Conservation (phyloP, 2,329 filamentous ascomycete species). For the Pezicula rhizophila region DNA sequence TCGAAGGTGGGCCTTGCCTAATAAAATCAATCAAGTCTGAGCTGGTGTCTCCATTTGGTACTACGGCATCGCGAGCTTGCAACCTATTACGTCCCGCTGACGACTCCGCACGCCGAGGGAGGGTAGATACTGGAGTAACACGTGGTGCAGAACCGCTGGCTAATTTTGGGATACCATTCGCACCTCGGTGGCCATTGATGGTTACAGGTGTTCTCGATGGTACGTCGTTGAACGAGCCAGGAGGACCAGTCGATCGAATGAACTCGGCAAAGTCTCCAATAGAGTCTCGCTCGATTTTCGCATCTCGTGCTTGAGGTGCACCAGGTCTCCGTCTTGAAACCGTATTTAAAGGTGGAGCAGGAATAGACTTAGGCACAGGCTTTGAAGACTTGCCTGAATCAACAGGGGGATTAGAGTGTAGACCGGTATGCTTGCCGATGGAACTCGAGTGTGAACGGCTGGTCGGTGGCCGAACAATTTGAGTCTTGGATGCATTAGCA, state of each 20-base stretch:
- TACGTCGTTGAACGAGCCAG: conserved; percentile 29
- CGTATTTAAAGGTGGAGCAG: conserved; percentile 11
- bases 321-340: conserved; percentile 18
- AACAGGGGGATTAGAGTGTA: conserved; percentile 15
- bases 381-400: conserved; percentile 10
- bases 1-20: conserved; percentile 69
- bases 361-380: neutral
- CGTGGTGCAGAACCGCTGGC: conserved; percentile 14
- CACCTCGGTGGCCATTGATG: conserved; percentile 22
- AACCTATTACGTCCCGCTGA: conserved; percentile 46
- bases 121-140: conserved; percentile 8
- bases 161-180: conserved; percentile 23
- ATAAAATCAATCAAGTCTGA: conserved; percentile 95
- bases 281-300: conserved; percentile 64
- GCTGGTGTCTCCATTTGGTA: conserved; percentile 58
- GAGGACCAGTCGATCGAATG: conserved; percentile 62
- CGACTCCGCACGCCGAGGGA: conserved; percentile 22
- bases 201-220: conserved; percentile 23
- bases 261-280: conserved; percentile 83
- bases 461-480: conserved; percentile 13
- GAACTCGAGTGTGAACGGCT: conserved; percentile 22
- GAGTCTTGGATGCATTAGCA: conserved; percentile 1
- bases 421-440: conserved; percentile 15
- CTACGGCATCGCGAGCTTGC: conserved; percentile 65
- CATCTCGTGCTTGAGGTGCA: conserved; percentile 56